Evolutionary conservation across 345 rosid genomes (phyloP).

Genomic region (Rubroshorea leprosula): DNA sequence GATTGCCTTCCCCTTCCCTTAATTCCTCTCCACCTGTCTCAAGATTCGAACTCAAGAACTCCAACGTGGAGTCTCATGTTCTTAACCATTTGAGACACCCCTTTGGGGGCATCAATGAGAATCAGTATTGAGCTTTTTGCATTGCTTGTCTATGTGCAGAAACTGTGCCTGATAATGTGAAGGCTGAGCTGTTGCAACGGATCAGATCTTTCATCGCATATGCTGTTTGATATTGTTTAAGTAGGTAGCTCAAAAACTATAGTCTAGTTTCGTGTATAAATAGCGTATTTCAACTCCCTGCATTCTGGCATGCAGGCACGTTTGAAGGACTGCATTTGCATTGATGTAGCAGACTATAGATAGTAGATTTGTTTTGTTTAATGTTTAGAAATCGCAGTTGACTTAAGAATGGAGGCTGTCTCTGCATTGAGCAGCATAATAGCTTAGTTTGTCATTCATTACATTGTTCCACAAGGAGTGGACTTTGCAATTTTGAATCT

Average conservation of each 20-base stretch:
- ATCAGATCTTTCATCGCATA: constrained; percentile 47
- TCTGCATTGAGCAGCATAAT: not conserved
- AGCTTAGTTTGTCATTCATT: no score
- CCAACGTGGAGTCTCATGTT: no score
- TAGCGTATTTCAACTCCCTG: no score
- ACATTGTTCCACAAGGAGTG: no score
- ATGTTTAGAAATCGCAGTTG: not conserved
- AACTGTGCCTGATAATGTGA: constrained; percentile 60
- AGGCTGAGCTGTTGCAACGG: constrained; percentile 64
- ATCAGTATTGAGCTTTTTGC: not conserved
- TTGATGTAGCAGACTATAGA: not conserved
- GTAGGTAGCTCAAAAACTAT: not conserved
- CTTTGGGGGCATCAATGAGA: no score
- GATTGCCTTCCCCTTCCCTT: no score
- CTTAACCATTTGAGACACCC: no score
- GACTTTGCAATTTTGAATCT: no score
- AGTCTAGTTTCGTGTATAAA: not conserved
- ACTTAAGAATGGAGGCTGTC: not conserved
- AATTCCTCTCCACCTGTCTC: no score
- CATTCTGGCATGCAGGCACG: no score
- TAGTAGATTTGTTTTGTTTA: not conserved
- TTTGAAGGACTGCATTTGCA: no score
- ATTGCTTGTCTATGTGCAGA: constrained; percentile 35
- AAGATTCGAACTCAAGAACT: no score
- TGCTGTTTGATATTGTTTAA: constrained; percentile 19